Percentiles rank a stretch among this genome's conserved stretches.
Conservation (phyloP, 768 basidiomycete species). For the Sistotremastrum niveocremeum region DNA sequence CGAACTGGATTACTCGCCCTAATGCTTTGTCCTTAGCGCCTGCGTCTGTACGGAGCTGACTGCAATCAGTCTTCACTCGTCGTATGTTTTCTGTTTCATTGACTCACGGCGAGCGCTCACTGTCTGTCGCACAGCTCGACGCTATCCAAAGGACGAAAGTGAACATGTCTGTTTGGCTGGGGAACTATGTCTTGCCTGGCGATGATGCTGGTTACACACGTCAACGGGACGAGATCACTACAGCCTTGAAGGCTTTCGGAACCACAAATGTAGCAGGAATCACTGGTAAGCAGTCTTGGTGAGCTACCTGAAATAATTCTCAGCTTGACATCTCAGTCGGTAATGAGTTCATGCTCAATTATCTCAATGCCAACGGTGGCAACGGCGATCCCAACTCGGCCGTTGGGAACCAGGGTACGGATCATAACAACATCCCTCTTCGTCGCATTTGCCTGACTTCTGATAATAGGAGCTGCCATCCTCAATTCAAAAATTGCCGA, state of each 20-base stretch:
- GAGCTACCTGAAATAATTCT: neutral
- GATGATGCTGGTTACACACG: constrained; percentile 60
- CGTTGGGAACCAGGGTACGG: constrained; percentile 29
- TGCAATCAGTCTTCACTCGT: constrained; percentile 74
- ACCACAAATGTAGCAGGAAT: constrained; percentile 62
- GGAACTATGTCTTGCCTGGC: constrained; percentile 48
- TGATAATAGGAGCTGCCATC: constrained; percentile 36
- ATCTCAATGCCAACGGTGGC: constrained; percentile 36
- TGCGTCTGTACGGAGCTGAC: constrained; percentile 80
- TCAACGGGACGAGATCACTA: constrained; percentile 54
- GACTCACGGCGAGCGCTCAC: neutral
- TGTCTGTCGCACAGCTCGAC: constrained; percentile 37
- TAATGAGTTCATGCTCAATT: constrained; percentile 84
- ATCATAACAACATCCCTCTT: neutral
- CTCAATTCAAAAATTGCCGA: constrained; percentile 56
- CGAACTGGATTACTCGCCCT: no score
- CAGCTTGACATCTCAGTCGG: constrained; percentile 39
- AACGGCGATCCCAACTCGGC: constrained; percentile 37
- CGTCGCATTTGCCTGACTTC: constrained; percentile 5
- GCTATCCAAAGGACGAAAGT: constrained; percentile 87
- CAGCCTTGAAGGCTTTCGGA: constrained; percentile 67
- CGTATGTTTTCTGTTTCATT: constrained; percentile 22
- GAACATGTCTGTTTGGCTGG: constrained; percentile 67
- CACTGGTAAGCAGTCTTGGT: constrained; percentile 20
- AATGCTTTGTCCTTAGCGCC: constrained; percentile 22